A percentile compares a stretch with the other conserved stretches of the same genome.
Conservation (phyloP, 2,329 filamentous ascomycete species). For the Gnomoniopsis smithogilvyi region DNA sequence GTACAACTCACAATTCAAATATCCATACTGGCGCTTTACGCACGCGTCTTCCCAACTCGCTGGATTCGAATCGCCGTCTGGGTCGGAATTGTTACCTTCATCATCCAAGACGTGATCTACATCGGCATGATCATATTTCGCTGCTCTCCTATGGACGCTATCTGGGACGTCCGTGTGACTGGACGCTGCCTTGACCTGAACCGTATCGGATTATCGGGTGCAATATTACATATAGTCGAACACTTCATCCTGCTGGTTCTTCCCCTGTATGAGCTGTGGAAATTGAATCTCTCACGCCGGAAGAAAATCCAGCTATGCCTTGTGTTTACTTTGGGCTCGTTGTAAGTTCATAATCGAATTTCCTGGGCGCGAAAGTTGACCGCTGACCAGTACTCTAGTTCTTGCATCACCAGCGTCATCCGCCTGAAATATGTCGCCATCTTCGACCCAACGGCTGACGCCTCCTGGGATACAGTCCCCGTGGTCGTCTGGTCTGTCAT, state of each 20-base stretch:
- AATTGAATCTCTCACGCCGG: constrained; percentile 6
- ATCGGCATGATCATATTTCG: constrained; percentile 2
- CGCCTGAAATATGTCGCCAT: constrained; percentile 7
- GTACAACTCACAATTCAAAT: constrained; percentile 4
- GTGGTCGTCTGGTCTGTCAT: constrained; percentile 10
- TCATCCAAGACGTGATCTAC: constrained; percentile 6
- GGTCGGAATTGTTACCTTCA: neutral
- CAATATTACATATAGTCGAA: constrained; percentile 2
- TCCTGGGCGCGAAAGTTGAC: neutral
- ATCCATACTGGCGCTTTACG: constrained; percentile 2
- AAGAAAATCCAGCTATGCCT: constrained; percentile 3
- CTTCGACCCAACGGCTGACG: constrained; percentile 8
- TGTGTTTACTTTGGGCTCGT: constrained; percentile 10
- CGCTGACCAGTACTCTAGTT: neutral
- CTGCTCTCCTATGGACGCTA: neutral
- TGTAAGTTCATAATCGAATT: neutral
- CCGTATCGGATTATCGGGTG: constrained; percentile 5
- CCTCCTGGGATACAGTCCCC: constrained; percentile 7
- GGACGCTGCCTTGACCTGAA: constrained; percentile 8
- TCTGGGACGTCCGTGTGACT: constrained; percentile 6
- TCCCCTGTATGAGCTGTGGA: constrained; percentile 8
- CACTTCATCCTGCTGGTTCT: constrained; percentile 3
- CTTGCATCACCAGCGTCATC: constrained; percentile 6
- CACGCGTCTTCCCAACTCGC: constrained; percentile 7
- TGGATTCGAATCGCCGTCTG: constrained; percentile 5